Evolutionary conservation across 345 rosid species (phyloP).

Genomic region (Pseudoturritis turrita): DNA sequence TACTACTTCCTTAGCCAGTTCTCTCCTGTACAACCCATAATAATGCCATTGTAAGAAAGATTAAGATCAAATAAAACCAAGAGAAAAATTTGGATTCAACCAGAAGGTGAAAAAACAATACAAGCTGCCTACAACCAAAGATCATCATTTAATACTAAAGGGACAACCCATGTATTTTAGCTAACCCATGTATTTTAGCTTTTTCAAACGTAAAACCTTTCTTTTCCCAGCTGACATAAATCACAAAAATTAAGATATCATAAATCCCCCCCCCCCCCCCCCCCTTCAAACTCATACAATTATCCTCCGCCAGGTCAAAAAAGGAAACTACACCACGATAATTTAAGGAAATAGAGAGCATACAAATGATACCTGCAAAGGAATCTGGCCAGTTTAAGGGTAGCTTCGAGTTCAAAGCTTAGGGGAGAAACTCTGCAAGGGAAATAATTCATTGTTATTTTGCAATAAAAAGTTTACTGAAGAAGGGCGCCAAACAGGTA

Average conservation of each 20-base stretch:
- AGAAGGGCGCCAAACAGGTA: constrained; percentile 7
- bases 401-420: constrained; percentile 98
- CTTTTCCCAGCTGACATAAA: background rate
- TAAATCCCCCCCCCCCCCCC: too few relatives aligned
- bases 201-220: background rate
- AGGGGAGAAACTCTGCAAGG: constrained; percentile 86
- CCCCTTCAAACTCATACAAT: background rate
- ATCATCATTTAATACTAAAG: background rate
- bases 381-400: constrained; percentile 88
- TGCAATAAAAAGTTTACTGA: background rate
- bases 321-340: background rate
- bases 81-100: background rate
- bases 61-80: constrained; percentile 1
- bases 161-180: background rate
- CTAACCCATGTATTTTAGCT: background rate
- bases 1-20: constrained; percentile 83
- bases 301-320: background rate
- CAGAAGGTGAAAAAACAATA: background rate
- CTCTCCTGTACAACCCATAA: constrained; percentile 55
- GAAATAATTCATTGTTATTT: constrained; percentile 18
- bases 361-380: constrained; percentile 73
- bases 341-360: background rate
- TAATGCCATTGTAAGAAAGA: background rate
- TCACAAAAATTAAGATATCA: background rate
- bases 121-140: constrained; percentile 6